Evolutionary conservation across 768 basidiomycete species (phyloP), one percentile per base, ranked within the genome.

Genomic region (Leccinum pellstonianum): DNA sequence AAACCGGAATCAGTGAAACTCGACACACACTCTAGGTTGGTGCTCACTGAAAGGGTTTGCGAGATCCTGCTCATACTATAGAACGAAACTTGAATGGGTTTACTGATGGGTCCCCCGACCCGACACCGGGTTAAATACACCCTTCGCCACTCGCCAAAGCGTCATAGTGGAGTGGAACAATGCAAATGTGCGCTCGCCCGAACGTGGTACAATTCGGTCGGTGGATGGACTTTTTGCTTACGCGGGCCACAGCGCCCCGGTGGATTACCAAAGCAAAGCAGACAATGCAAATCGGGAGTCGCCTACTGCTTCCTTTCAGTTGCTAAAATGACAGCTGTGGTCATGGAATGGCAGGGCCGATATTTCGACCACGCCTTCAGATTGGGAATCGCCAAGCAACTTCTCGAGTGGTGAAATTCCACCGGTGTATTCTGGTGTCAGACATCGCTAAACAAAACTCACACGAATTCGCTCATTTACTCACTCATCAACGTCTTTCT

Each of bases 51-150:
- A 59, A 66, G 57, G 6, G 64, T 69, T 62, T 69, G 67, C 1
- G 73, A 73, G 64, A 72, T 59, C 69, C 68, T 70, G 71, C 72
- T 67, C 73, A 72, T 73, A 23, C 31, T 33, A n/a, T 25, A 11
- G 15, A 31, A 15, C 46, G 47, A 43, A 46, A 25, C 25, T 25
- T 25, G 25, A 25, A 46, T 55, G 23, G 58, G 38, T 25, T 11
- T 57, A 9, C 29, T 46, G 35, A 33, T 43, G 52, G 15, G 25
- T 21, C 55, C 5, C 35, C 49, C 43, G 41, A 38, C 21, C 27
- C 53, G 15, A 55, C 4, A 25, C 25, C 17, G 37, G 25, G 35
- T 59, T 73, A 71, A 68, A 73, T 72, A 75, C 21, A 23, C n/a
- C 57, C 19, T 43, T 64, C 51, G 64, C 68, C 68, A 71, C 63